These are phyloP conservation scores for Coniella lustricola DNA, from an alignment of 2,329 filamentous ascomycete genomes.

Conservation along the genomic window DNA sequence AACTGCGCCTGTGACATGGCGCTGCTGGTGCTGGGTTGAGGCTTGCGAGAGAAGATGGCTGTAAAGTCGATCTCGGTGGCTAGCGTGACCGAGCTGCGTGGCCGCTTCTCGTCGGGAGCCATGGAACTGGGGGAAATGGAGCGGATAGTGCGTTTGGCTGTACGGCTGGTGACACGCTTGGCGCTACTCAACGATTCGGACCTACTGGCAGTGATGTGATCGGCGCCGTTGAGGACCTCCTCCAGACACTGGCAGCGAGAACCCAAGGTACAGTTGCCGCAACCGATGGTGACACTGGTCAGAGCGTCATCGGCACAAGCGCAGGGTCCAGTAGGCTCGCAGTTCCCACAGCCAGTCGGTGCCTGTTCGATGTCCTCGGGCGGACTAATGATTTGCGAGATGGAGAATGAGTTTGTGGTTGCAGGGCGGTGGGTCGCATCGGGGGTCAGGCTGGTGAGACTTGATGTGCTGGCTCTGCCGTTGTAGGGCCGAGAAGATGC, in stretches of 20 bases:
- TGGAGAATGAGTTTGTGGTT: constrained; percentile 36
- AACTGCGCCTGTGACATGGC: constrained; percentile 17
- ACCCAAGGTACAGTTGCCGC: constrained; percentile 57
- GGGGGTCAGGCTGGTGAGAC: constrained; percentile 8
- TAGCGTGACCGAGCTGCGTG: constrained; percentile 35
- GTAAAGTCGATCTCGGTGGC: constrained; percentile 71
- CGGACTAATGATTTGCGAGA: constrained; percentile 51
- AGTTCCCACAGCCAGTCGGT: constrained; percentile 48
- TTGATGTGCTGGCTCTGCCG: constrained; percentile 13
- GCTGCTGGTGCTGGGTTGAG: constrained; percentile 22
- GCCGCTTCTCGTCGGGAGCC: constrained; percentile 47
- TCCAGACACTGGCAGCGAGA: constrained; percentile 58
- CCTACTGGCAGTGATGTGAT: constrained; percentile 16
- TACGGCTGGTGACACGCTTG: constrained; percentile 8
- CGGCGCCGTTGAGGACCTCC: constrained; percentile 30
- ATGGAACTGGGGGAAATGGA: constrained; percentile 34
- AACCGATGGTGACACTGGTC: constrained; percentile 48
- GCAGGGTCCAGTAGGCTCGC: constrained; percentile 45
- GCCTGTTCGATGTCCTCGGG: constrained; percentile 36
- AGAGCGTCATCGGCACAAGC: constrained; percentile 54
- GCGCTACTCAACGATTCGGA: not conserved
- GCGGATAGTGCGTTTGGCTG: constrained; percentile 13
- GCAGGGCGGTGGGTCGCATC: constrained; percentile 18
- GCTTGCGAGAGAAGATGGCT: constrained; percentile 49
- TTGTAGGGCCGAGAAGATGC: constrained; percentile 10